A percentile compares a stretch with the other conserved stretches of the same genome.
Conservation (phyloP, 2,329 filamentous ascomycete genomes). For the Biscogniauxia mediterranea region DNA sequence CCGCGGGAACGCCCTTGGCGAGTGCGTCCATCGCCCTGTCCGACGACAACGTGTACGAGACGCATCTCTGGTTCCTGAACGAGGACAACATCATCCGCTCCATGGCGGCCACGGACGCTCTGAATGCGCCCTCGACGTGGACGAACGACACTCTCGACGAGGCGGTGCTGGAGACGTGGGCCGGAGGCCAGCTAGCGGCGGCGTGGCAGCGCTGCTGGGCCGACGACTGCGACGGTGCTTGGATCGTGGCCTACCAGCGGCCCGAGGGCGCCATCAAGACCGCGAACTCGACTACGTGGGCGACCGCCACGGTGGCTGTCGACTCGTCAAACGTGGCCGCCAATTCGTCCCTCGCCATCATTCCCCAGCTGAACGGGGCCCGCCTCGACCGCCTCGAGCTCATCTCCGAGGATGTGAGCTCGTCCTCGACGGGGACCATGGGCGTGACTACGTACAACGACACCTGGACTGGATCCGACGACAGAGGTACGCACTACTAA, state of each 20-base stretch:
- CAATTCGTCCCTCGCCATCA: slow-evolving; percentile 24
- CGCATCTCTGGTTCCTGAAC: slow-evolving; percentile 24
- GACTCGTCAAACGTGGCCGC: slow-evolving; percentile 15
- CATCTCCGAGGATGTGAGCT: slow-evolving; percentile 12
- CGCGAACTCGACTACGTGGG: slow-evolving; percentile 24
- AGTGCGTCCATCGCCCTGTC: slow-evolving; percentile 18
- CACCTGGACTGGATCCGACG: slow-evolving; percentile 15
- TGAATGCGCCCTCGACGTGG: slow-evolving; percentile 21
- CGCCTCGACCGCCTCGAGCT: slow-evolving; percentile 20
- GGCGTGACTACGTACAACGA: slow-evolving; percentile 18
- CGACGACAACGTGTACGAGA: slow-evolving; percentile 10
- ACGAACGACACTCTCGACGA: slow-evolving; percentile 18
- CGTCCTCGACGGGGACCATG: slow-evolving; percentile 15
- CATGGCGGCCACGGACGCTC: slow-evolving; percentile 16
- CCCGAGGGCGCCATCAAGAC: slow-evolving; percentile 24
- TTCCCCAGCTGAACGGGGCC: slow-evolving; percentile 16
- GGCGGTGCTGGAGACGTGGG: slow-evolving; percentile 16
- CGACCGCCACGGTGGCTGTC: slow-evolving; percentile 17
- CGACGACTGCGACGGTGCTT: slow-evolving; percentile 15
- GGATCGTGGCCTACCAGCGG: slow-evolving; percentile 26
- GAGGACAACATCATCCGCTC: slow-evolving; percentile 19
- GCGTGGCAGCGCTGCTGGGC: slow-evolving; percentile 23
- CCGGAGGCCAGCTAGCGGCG: slow-evolving; percentile 24
- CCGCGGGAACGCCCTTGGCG: slow-evolving; percentile 24
- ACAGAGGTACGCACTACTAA: slow-evolving; percentile 14